phyloP scores from a whole-genome alignment of 129 eudicot species.

The Artemisia annua region DNA sequence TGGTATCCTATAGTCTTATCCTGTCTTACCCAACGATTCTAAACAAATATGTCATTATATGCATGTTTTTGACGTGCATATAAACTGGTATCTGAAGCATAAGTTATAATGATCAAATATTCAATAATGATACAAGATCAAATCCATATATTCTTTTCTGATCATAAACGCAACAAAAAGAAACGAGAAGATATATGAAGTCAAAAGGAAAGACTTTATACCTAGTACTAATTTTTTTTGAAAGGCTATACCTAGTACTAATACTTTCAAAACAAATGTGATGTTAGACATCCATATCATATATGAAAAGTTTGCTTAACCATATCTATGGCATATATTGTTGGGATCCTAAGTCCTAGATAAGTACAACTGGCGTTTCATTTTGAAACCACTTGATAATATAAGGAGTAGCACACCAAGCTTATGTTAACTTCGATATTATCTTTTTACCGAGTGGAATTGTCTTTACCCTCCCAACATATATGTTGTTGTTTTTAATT shows the following conservation, averaged over 20 bases:
- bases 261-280: not conserved
- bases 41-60: not conserved
- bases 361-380: not conserved
- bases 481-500: too few relatives aligned
- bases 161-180: not conserved
- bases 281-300: constrained; percentile 1
- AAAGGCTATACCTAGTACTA: too few relatives aligned
- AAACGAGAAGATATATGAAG: constrained; percentile 1
- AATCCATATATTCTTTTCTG: not conserved
- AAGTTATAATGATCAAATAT: not conserved
- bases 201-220: constrained; percentile 3
- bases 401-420: too few relatives aligned
- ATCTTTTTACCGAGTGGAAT: too few relatives aligned
- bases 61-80: not conserved
- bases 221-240: constrained; percentile 1
- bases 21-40: not conserved
- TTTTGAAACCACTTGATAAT: not conserved
- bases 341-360: not conserved
- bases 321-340: not conserved
- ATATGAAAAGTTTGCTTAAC: not conserved
- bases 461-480: too few relatives aligned
- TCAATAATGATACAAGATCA: not conserved
- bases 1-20: not conserved
- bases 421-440: too few relatives aligned
- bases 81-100: not conserved